Evolutionary conservation across 2,329 filamentous ascomycete species (phyloP).

Genomic region (Mycosphaerella sp.): DNA sequence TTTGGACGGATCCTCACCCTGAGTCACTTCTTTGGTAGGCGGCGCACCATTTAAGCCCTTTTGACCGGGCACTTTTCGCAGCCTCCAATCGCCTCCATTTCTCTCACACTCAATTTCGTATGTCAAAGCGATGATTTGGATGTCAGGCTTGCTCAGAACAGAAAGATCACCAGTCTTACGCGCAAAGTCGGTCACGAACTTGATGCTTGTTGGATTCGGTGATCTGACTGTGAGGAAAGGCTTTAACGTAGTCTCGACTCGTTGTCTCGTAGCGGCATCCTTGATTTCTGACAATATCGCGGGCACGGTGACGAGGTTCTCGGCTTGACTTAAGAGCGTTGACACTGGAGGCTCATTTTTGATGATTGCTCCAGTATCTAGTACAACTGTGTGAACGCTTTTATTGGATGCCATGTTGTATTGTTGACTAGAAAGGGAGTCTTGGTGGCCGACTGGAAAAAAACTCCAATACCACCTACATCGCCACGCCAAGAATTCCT

Average conservation of each 20-base stretch:
- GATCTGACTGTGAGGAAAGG: conserved; percentile 76
- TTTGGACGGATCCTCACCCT: conserved; percentile 4
- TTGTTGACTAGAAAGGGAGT: not conserved
- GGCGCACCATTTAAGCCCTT: conserved; percentile 68
- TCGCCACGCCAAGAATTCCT: too few species aligned
- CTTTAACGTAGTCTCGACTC: conserved; percentile 75
- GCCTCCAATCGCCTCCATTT: conserved; percentile 81
- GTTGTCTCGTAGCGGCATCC: conserved; percentile 70
- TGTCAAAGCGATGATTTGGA: conserved; percentile 80
- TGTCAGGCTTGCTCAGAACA: conserved; percentile 81
- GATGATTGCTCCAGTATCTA: conserved; percentile 90
- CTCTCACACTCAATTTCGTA: conserved; percentile 93
- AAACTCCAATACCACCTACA: too few species aligned
- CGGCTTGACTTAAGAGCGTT: conserved; percentile 69
- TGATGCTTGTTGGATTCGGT: conserved; percentile 70
- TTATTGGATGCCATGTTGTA: conserved; percentile 45
- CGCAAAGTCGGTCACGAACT: conserved; percentile 76
- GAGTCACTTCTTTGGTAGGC: conserved; percentile 38
- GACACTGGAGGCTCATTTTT: conserved; percentile 85
- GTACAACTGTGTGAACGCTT: conserved; percentile 71
- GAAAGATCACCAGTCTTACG: conserved; percentile 81
- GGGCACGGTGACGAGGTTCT: conserved; percentile 74
- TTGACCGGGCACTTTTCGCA: conserved; percentile 73
- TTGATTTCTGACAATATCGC: conserved; percentile 81
- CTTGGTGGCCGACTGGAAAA: too few species aligned